phyloP scores from a whole-genome alignment of 106 monocot genomes.

The Narthecium ossifragum region DNA sequence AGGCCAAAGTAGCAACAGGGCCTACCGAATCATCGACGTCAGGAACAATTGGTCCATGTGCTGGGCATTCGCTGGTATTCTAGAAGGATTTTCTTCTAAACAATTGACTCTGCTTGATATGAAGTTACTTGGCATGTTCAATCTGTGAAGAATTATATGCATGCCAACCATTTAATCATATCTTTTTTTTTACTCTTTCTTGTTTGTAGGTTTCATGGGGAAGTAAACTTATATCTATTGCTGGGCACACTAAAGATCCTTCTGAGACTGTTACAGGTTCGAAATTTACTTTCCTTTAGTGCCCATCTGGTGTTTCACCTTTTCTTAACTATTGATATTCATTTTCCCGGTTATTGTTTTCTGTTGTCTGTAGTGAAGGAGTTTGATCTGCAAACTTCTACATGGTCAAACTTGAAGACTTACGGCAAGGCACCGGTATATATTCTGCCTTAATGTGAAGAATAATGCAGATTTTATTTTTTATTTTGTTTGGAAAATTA shows the following conservation, averaged over 20 bases:
- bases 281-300: no score
- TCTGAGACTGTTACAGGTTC: slow-evolving; percentile 85
- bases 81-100: background rate
- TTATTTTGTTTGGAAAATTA: background rate
- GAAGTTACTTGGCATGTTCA: background rate
- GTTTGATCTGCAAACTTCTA: slow-evolving; percentile 80
- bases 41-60: slow-evolving; percentile 46
- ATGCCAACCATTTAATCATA: background rate
- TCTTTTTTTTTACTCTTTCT: no score
- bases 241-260: slow-evolving; percentile 95
- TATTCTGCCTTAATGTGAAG: slow-evolving; percentile 1
- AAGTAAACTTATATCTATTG: slow-evolving; percentile 79
- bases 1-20: slow-evolving; percentile 37
- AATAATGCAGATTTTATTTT: no score
- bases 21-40: slow-evolving; percentile 22
- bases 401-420: slow-evolving; percentile 80
- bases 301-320: background rate
- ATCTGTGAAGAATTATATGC: background rate
- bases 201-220: slow-evolving; percentile 71
- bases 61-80: slow-evolving; percentile 95
- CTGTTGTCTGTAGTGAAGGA: slow-evolving; percentile 72
- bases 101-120: background rate
- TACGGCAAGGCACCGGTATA: slow-evolving; percentile 95
- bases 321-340: background rate
- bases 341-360: background rate